Percentiles rank a stretch among this genome's conserved stretches.
Conservation (phyloP, 768 basidiomycete species). For the Chlorophyllum brunneum region DNA sequence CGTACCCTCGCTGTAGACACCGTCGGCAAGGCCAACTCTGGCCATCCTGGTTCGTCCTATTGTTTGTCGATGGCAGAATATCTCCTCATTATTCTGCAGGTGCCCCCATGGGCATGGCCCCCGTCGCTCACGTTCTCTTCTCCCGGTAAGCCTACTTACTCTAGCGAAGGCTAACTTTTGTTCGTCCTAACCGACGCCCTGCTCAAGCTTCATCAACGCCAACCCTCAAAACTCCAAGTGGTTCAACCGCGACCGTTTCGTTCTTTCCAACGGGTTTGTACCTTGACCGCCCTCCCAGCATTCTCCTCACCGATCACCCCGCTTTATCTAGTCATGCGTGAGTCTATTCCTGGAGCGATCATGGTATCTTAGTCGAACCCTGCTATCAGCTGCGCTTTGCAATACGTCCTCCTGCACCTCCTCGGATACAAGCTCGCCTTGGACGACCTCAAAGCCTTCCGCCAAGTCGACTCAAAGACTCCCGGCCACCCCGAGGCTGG, state of each 20-base stretch:
- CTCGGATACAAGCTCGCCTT: slow-evolving; percentile 88
- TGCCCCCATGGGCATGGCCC: slow-evolving; percentile 94
- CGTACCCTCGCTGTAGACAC: slow-evolving; percentile 73
- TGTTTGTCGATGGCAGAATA: slow-evolving; percentile 9
- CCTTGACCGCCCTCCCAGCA: not conserved
- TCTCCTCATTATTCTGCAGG: slow-evolving; percentile 38
- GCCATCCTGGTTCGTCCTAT: slow-evolving; percentile 67
- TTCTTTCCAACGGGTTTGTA: slow-evolving; percentile 89
- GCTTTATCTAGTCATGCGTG: slow-evolving; percentile 62
- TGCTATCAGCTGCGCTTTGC: slow-evolving; percentile 75
- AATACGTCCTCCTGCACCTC: slow-evolving; percentile 90
- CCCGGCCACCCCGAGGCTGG: slow-evolving; percentile 88
- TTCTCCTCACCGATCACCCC: slow-evolving; percentile 9
- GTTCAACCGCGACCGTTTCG: slow-evolving; percentile 97
- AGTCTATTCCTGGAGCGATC: slow-evolving; percentile 24
- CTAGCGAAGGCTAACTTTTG: slow-evolving; percentile 7
- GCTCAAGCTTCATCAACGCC: slow-evolving; percentile 72
- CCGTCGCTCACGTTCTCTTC: slow-evolving; percentile 77
- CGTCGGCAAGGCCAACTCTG: slow-evolving; percentile 88
- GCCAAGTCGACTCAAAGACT: slow-evolving; percentile 85
- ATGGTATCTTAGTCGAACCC: slow-evolving; percentile 6
- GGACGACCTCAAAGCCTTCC: slow-evolving; percentile 92
- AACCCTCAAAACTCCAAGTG: slow-evolving; percentile 89
- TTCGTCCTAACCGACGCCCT: slow-evolving; percentile 3
- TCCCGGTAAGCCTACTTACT: slow-evolving; percentile 45